phyloP scores from a whole-genome alignment of 352 stramenopile genomes.

The Phytophthora sp. region DNA sequence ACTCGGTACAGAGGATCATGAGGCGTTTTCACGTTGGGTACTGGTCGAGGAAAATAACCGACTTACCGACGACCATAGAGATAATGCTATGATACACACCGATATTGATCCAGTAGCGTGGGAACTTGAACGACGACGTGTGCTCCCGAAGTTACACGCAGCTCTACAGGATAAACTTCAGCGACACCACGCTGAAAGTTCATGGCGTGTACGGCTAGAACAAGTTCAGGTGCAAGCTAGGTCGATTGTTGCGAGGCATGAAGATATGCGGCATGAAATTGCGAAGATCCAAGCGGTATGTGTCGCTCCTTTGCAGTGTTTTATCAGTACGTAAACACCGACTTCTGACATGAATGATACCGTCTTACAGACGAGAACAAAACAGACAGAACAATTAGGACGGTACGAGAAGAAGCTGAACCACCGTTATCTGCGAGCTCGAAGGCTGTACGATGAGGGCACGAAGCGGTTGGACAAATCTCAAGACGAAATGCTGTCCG shows the following conservation, averaged over 20 bases:
- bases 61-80: slow-evolving; percentile 9
- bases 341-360: neutral
- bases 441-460: slow-evolving; percentile 41
- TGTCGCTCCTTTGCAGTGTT: neutral
- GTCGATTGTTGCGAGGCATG: slow-evolving; percentile 20
- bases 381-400: slow-evolving; percentile 37
- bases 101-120: slow-evolving; percentile 48
- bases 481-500: slow-evolving; percentile 11
- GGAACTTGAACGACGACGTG: slow-evolving; percentile 43
- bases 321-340: neutral
- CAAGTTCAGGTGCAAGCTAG: slow-evolving; percentile 33
- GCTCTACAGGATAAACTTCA: slow-evolving; percentile 32
- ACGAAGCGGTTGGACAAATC: slow-evolving; percentile 21
- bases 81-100: slow-evolving; percentile 48
- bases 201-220: slow-evolving; percentile 41
- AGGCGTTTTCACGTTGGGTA: slow-evolving; percentile 50
- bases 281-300: slow-evolving; percentile 31
- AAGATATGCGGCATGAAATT: slow-evolving; percentile 29
- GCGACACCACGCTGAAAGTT: slow-evolving; percentile 22
- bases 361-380: slow-evolving; percentile 17
- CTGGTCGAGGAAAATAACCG: slow-evolving; percentile 44
- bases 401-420: slow-evolving; percentile 48
- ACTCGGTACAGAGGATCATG: slow-evolving; percentile 31
- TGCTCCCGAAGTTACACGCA: slow-evolving; percentile 45
- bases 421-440: slow-evolving; percentile 26